Percentiles rank a stretch among this genome's conserved stretches.
These are phyloP conservation scores for Colletotrichum karsti DNA, from an alignment of 2,329 filamentous ascomycete genomes.

Conservation along the genomic window DNA sequence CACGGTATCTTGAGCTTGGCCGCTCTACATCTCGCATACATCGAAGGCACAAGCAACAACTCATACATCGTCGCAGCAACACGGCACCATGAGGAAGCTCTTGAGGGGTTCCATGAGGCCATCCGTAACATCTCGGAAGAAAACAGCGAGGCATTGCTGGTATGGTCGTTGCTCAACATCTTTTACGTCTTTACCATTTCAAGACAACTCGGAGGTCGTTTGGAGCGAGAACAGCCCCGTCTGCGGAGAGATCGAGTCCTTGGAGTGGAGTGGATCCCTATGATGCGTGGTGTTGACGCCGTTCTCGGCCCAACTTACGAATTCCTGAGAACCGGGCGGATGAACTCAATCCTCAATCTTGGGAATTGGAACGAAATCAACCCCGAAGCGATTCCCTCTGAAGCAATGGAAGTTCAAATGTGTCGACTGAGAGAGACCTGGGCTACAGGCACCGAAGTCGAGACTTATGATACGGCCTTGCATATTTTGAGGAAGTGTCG, in stretches of 20 bases:
- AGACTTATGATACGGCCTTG: conserved; percentile 26
- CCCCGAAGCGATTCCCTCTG: not conserved
- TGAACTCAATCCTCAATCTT: conserved; percentile 6
- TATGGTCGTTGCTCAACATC: conserved; percentile 26
- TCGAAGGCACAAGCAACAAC: not conserved
- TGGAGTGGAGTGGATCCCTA: conserved; percentile 31
- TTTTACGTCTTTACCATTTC: conserved; percentile 24
- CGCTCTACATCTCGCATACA: conserved; percentile 26
- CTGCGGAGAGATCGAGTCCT: conserved; percentile 24
- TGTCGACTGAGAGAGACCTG: conserved; percentile 12
- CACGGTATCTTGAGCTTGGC: conserved; percentile 27
- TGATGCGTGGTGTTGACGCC: conserved; percentile 30
- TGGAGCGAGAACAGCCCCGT: not conserved
- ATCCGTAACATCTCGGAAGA: not conserved
- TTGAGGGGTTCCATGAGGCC: conserved; percentile 14
- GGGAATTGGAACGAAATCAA: conserved; percentile 33
- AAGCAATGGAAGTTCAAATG: conserved; percentile 12
- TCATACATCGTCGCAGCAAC: conserved; percentile 2
- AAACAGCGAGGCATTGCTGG: conserved; percentile 24
- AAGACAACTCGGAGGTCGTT: not conserved
- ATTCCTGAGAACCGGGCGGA: conserved; percentile 3
- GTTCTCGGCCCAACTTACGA: conserved; percentile 21
- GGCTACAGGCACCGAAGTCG: not conserved
- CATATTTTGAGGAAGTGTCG: conserved; percentile 21
- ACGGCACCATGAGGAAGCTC: conserved; percentile 14